These are phyloP conservation scores for Coriolopsis trogii DNA, from an alignment of 1,284 basidiomycete species.

Conservation along the genomic window DNA sequence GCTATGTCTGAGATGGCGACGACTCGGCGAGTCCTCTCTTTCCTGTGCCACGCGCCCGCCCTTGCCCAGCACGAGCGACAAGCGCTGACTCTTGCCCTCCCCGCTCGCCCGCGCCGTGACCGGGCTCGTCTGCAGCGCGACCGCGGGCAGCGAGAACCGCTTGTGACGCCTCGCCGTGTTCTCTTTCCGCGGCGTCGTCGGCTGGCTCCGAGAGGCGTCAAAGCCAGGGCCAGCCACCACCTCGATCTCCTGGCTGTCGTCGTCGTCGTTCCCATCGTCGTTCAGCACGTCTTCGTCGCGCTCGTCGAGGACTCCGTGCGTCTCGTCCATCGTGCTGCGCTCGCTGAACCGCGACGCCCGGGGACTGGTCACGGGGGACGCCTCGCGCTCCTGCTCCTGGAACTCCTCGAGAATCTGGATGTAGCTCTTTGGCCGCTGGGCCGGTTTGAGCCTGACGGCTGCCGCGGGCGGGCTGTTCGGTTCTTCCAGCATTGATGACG, in stretches of 20 bases:
- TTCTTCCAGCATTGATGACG: conserved; percentile 7
- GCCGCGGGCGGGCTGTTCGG: conserved; percentile 26
- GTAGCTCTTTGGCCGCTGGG: conserved; percentile 59
- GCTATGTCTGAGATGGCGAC: conserved; percentile 32
- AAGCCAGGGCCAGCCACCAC: not conserved
- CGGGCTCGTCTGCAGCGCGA: conserved; percentile 71
- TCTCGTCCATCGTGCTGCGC: conserved; percentile 25
- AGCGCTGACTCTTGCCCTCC: conserved; percentile 47
- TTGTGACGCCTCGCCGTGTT: conserved; percentile 65
- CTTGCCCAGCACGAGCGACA: conserved; percentile 59
- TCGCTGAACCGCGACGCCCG: conserved; percentile 31
- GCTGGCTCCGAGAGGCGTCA: conserved; percentile 16
- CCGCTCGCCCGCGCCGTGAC: conserved; percentile 60
- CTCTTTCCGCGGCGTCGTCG: conserved; percentile 42
- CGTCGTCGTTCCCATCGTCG: conserved; percentile 8
- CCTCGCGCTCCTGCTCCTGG: conserved; percentile 40
- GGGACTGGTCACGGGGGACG: conserved; percentile 27
- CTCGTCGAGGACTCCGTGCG: conserved; percentile 27
- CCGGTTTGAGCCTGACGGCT: conserved; percentile 40
- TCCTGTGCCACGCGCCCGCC: conserved; percentile 23
- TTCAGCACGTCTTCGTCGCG: conserved; percentile 26
- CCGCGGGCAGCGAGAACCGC: conserved; percentile 72
- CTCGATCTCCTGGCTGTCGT: conserved; percentile 4
- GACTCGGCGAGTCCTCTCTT: conserved; percentile 14
- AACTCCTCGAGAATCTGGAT: conserved; percentile 69